Base-by-base conservation (phyloP, 306 rosid genomes). In the Trifolium subterraneum region DNA sequence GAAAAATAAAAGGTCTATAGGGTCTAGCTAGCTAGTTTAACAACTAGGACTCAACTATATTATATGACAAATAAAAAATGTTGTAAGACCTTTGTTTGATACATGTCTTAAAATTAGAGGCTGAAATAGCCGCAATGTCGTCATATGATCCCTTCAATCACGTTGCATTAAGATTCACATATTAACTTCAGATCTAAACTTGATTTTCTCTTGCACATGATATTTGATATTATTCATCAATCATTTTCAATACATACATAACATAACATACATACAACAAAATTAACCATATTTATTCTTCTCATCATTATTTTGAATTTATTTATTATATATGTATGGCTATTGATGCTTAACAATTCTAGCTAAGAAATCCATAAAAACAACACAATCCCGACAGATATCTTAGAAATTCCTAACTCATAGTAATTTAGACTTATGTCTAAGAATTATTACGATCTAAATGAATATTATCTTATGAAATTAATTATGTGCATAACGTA, bases 21-120 rank as follows among this genome's bases (percentile, higher is more conserved):
- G 7, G 27, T 41, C 23, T 31, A 58, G 74, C 20, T 73, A 67
- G 71, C 27, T 6, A 68, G 78, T 70, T 60, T 38, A 52, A 73
- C 70, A 69, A 63, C 63, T 54, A 73, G 50, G 69, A 44, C 59
- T 42, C 36, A 39, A 62, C 44, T 47, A 55, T 56, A 39, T n/a
- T 52, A 70, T 51, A 6, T 45, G 44, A 19, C 20, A 35, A 66
- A n/a, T 33, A 74, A 36, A 56, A 75, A 75, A 12, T 39, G 15
- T 5, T 9, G 67, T 16, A 33, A 64, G 84, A 82, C 88, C 80
- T 29, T 54, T 71, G 86, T 75, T 79, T 87, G 89, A 84, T 88
- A 84, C 84, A 77, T 87, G 89, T 88, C 90, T 70, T 76, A 70
- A 41, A 38, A 68, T 80, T 73, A 81, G 56, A 87, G 90, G 88